Evolutionary conservation across 805 yeast genomes (phyloP), one percentile per base, ranked within the genome.

Genomic region (Ascoidea asiatica): DNA sequence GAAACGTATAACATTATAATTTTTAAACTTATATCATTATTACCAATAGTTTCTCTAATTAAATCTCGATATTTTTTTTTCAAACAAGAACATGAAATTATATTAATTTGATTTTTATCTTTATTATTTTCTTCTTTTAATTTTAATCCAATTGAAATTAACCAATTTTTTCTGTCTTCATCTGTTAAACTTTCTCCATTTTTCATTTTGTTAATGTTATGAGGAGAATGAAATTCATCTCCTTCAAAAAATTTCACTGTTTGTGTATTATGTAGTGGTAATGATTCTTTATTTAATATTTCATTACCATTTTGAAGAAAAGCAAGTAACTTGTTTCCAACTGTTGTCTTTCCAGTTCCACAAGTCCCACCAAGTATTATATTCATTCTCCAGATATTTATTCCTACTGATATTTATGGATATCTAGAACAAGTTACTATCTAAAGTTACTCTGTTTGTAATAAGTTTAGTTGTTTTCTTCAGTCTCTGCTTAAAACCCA

Each of bases 91-190:
- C 98, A 92, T 4, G 94, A 74, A 1, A 82, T 82, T 5, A 92
- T 72, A 1, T 61, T 50, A 23, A 63, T 49, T 36, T 52, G 45
- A 5, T 52, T 56, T 6, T 23, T 11, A 11, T 6, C 6, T 36
- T 52, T 46, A 5, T 52, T 56, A 11, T 23, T 11, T 6, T 6
- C 6, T n/a, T 38, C 39, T 33, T 74, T 62, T 1, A 79, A 63
- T 4, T 51, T 50, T 5, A 53, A 48, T 3, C 79, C 64, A 11
- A 92, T 61, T 37, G 59, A 57, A 37, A 66, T 60, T 18, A 92
- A 69, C 98, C 98, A 92, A 1, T 73, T 89, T 89, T 90, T 84
- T 48, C 98, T 66, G 60, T 92, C 98, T 1, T 79, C 92, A 56
- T 92, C 98, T 0, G 79, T 75, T 46, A 92, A 66, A 1, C 97